Evolutionary conservation across 148 eudicot species (phyloP), one percentile per base, ranked within the genome.

Genomic region (Pharnaceum exiguum): DNA sequence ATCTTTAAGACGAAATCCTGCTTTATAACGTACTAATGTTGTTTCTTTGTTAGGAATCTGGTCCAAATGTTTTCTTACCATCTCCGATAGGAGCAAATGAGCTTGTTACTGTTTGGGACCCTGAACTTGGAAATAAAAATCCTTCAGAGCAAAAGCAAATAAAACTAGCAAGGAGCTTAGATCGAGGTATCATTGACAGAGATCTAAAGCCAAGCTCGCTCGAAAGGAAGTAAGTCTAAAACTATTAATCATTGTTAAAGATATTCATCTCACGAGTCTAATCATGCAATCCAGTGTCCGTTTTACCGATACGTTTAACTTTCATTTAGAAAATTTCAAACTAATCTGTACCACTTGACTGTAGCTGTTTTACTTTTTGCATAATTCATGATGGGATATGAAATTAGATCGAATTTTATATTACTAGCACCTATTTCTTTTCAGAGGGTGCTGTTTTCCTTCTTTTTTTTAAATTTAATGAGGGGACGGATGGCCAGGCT

Each of bases 91-190:
- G 95, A 48, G 78, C 96, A 60, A 91, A 91, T 76, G 98, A 91
- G 71, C 78, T 91, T 55, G 98, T 91, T 66, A 82, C 85, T 10
- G 94, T 91, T 26, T 91, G 96, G 94, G 98, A 91, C 60, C 96
- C 98, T 51, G 98, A 88, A 65, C 83, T 88, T 50, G 98, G 95
- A 42, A 93, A 83, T 65, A 79, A 69, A 37, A 93, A 93, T 77
- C 98, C 90, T 67, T 88, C 96, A 51, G 96, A 93, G 75, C 96
- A 93, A 82, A 93, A 93, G 75, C 98, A 93, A 68, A 82, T 88
- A 61, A 93, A 88, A 71, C 80, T 93, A 55, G 96, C 94, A 2
- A 88, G 96, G 71, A 85, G 98, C 75, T 78, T 93, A 57, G 83
- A 71, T 54, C 96, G 96, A 51, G 98, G 95, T 70, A 88, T 93